Conservation (phyloP, 768 basidiomycete species). For the Panus rudis region DNA sequence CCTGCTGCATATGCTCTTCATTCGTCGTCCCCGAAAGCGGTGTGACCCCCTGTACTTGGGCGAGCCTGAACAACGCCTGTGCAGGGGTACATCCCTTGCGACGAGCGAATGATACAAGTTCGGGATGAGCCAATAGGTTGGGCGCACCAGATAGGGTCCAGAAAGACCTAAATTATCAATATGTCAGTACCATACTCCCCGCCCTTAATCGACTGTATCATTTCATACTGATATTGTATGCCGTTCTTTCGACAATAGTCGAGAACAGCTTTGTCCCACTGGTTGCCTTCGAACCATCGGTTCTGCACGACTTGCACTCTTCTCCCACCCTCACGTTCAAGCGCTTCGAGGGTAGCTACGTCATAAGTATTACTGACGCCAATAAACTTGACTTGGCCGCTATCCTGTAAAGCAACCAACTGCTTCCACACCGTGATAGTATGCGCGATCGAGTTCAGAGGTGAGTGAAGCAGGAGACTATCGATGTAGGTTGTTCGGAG, state of each 20-base stretch:
- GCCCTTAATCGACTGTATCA: slow-evolving; percentile 2
- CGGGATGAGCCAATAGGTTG: slow-evolving; percentile 43
- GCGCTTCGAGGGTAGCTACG: slow-evolving; percentile 40
- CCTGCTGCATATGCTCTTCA: slow-evolving; percentile 62
- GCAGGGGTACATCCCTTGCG: slow-evolving; percentile 48
- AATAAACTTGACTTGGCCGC: slow-evolving; percentile 55
- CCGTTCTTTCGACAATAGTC: slow-evolving; percentile 54
- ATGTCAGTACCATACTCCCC: neutral
- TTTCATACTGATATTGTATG: slow-evolving; percentile 65
- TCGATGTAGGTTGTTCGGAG: slow-evolving; percentile 71
- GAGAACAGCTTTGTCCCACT: slow-evolving; percentile 63
- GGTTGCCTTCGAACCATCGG: slow-evolving; percentile 78
- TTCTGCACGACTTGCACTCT: slow-evolving; percentile 72
- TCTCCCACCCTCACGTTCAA: slow-evolving; percentile 42
- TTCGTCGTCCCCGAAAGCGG: slow-evolving; percentile 74
- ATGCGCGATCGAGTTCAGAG: slow-evolving; percentile 40
- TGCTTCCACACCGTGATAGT: slow-evolving; percentile 67
- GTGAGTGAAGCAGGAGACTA: slow-evolving; percentile 74
- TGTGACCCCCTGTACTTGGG: slow-evolving; percentile 56
- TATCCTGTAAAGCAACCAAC: slow-evolving; percentile 55
- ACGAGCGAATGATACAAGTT: slow-evolving; percentile 37
- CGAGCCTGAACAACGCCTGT: slow-evolving; percentile 64
- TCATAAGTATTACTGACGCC: slow-evolving; percentile 80
- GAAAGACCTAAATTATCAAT: slow-evolving; percentile 54
- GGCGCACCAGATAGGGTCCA: slow-evolving; percentile 86